Conservation (phyloP, 78 protist genomes). For the Polysphondylium violaceum region DNA sequence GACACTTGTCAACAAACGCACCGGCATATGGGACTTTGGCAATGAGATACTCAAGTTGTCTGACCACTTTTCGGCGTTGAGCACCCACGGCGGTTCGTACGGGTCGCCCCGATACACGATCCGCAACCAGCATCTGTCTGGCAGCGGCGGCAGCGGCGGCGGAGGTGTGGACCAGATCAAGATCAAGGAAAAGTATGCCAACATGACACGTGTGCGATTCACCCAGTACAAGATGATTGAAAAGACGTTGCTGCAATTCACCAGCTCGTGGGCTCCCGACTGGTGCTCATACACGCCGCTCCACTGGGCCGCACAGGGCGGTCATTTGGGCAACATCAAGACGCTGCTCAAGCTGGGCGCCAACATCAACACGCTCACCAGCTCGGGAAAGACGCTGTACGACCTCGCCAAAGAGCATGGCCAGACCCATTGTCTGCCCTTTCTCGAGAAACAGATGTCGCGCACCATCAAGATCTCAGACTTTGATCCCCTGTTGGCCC, state of each 20-base stretch:
- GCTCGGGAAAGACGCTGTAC: neutral
- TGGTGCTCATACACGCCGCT: slow-evolving; percentile 30
- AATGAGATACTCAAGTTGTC: slow-evolving; percentile 10
- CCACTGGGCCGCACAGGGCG: slow-evolving; percentile 33
- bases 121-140: neutral
- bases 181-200: neutral
- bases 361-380: neutral
- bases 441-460: slow-evolving; percentile 35
- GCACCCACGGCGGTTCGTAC: neutral
- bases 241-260: slow-evolving; percentile 19
- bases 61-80: neutral
- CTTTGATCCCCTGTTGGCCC: neutral
- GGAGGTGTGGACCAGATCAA: neutral
- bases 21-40: slow-evolving; percentile 59
- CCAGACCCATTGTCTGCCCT: neutral
- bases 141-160: neutral
- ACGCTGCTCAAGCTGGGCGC: slow-evolving; percentile 23
- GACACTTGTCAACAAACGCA: neutral
- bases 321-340: slow-evolving; percentile 12
- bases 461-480: neutral
- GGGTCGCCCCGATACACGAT: no score
- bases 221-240: slow-evolving; percentile 55
- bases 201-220: neutral
- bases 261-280: slow-evolving; percentile 2
- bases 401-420: slow-evolving; percentile 36